Evolutionary conservation across 2,329 filamentous ascomycete genomes (phyloP).

Genomic region (Verticillium tricorpus): DNA sequence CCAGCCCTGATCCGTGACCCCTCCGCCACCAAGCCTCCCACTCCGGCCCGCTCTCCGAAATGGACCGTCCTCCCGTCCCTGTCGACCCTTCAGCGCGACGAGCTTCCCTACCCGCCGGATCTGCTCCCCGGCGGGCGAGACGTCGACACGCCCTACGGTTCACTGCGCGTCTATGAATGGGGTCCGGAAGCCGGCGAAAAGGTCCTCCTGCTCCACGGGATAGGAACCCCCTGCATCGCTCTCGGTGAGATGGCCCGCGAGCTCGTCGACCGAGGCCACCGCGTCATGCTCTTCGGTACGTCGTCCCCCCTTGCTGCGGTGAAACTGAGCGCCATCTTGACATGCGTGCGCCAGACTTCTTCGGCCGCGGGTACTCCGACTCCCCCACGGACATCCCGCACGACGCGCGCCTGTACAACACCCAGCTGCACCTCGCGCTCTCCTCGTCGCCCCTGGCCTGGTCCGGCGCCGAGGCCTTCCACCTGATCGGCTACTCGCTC

Average conservation of each 20-base stretch:
- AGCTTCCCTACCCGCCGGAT: slow-evolving; percentile 63
- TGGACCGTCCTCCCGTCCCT: slow-evolving; percentile 7
- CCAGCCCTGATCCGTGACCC: slow-evolving; percentile 12
- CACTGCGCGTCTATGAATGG: slow-evolving; percentile 73
- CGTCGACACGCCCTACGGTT: slow-evolving; percentile 66
- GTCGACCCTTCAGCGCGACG: slow-evolving; percentile 23
- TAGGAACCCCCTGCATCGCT: slow-evolving; percentile 71
- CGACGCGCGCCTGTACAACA: slow-evolving; percentile 59
- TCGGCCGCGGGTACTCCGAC: slow-evolving; percentile 75
- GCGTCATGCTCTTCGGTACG: slow-evolving; percentile 74
- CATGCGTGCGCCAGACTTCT: slow-evolving; percentile 49
- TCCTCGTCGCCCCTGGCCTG: slow-evolving; percentile 57
- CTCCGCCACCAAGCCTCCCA: slow-evolving; percentile 1
- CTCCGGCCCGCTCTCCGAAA: slow-evolving; percentile 10
- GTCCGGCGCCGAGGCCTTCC: slow-evolving; percentile 54
- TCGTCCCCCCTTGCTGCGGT: slow-evolving; percentile 9
- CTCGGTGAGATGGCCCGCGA: slow-evolving; percentile 62
- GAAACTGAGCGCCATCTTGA: no score
- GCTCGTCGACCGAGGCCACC: slow-evolving; percentile 61
- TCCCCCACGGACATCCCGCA: slow-evolving; percentile 56
- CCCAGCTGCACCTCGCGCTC: slow-evolving; percentile 62
- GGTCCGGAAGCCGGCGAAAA: slow-evolving; percentile 67
- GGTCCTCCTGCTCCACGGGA: slow-evolving; percentile 74
- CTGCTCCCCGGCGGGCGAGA: slow-evolving; percentile 65
- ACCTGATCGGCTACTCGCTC: slow-evolving; percentile 73